Evolutionary conservation across 768 basidiomycete species (phyloP), one percentile per base, ranked within the genome.

Genomic region (Cyclocybe aegerita): DNA sequence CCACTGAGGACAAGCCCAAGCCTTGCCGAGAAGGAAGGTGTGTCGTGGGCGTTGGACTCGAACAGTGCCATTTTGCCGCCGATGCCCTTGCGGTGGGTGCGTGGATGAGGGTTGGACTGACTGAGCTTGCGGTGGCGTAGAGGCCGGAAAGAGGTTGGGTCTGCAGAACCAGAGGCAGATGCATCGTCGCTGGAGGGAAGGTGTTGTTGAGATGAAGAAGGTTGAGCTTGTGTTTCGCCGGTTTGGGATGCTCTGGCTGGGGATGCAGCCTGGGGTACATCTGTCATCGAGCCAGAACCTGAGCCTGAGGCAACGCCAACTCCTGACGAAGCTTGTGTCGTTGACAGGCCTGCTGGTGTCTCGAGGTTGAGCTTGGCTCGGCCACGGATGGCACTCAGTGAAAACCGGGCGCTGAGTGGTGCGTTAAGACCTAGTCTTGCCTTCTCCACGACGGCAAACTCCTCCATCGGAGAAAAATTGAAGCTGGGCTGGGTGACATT

Each of bases 31-130:
- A 85, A 72, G 11, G 78, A 70, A 1, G 78, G 75, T 1, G 74
- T 69, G 29, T 81, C 81, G 16, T 76, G 76, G 0, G 70, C 65
- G 16, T 70, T 73, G 45, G 74, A 68, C 56, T 98, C 97, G 63
- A 98, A 98, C 2, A 96, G 71, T 0, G 94, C 95, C 66, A 98
- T 79, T 68, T 98, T 98, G 14, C 90, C 92, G 39, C 82, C 80
- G 33, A 80, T 75, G 16, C 75, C 79, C 60, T 76, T 83, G 41
- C 81, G 77, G 46, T 75, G 74, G 3, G 76, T 66, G 33, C 88
- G 80, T 4, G 89, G 88, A 42, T 79, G 68, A 0, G 87, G 80
- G 43, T 83, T 86, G 57, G 87, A 90, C 63, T 93, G 87, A 57
- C 90, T 93, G 49, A 96, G 76, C 61, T 94, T 96, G 41, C 96